phyloP scores from a whole-genome alignment of 257 asterid species.

The Eucommia ulmoides region DNA sequence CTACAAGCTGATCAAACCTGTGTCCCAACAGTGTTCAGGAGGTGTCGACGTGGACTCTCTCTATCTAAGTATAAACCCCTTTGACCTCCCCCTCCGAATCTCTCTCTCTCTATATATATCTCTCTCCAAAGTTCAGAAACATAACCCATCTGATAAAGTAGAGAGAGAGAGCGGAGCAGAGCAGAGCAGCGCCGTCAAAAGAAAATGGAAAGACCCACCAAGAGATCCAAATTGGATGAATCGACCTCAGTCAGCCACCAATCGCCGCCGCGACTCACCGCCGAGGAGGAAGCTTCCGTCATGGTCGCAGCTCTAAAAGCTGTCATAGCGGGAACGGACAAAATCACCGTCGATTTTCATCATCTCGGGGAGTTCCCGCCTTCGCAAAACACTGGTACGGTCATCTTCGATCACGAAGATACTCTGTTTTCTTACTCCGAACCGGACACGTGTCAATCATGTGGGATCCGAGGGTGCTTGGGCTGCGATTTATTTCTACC shows the following conservation, averaged over 20 bases:
- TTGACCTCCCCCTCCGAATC: no score
- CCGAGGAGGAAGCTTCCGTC: background rate
- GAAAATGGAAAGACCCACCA: background rate
- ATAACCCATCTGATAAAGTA: no score
- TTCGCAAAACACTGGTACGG: no score
- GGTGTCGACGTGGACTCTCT: no score
- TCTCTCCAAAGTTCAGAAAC: no score
- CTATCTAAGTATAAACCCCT: no score
- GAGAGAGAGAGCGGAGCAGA: no score
- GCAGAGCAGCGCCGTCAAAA: no score
- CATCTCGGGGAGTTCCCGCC: background rate
- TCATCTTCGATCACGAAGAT: background rate
- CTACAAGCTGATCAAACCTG: no score
- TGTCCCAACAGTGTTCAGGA: no score
- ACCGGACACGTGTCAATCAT: background rate
- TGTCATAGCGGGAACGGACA: background rate
- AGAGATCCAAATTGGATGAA: background rate
- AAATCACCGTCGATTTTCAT: background rate
- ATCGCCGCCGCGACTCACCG: background rate
- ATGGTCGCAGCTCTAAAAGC: background rate
- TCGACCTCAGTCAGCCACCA: background rate
- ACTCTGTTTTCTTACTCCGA: background rate
- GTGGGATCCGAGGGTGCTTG: background rate
- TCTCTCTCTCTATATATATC: no score
- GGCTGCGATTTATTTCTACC: background rate